These are phyloP conservation scores for Amanita polypyramis DNA, from an alignment of 768 basidiomycete genomes.

Conservation along the genomic window DNA sequence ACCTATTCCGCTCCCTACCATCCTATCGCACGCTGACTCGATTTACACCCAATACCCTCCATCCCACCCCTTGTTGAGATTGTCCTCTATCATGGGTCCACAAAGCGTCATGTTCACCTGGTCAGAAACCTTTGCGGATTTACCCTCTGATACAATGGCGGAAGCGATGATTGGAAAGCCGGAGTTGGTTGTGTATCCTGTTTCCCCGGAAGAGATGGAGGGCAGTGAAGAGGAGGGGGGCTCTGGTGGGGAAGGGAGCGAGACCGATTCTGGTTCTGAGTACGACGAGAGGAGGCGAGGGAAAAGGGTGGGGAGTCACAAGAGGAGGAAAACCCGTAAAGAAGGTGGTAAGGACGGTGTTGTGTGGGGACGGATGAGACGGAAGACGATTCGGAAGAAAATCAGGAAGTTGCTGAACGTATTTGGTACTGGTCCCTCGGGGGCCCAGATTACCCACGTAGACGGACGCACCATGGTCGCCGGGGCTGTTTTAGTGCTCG, in stretches of 20 bases:
- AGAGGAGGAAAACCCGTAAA: not conserved
- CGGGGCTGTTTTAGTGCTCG: constrained; percentile 59
- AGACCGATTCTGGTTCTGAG: not conserved
- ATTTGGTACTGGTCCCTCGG: not conserved
- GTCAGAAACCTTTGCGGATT: constrained; percentile 35
- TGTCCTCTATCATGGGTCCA: constrained; percentile 63
- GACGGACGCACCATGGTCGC: constrained; percentile 41
- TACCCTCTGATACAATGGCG: constrained; percentile 44
- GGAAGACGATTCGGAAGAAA: constrained; percentile 8
- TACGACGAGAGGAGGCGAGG: not conserved
- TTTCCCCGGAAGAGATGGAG: constrained; percentile 23
- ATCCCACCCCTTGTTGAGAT: constrained; percentile 37
- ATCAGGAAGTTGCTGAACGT: not conserved
- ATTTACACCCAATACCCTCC: constrained; percentile 54
- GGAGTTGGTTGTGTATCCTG: constrained; percentile 47
- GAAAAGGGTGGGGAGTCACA: constrained; percentile 10
- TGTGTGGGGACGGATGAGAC: constrained; percentile 13
- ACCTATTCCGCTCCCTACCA: constrained; percentile 31
- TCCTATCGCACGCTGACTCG: constrained; percentile 48
- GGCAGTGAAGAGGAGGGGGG: constrained; percentile 15
- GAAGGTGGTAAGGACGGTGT: constrained; percentile 2
- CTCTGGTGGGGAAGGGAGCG: constrained; percentile 8
- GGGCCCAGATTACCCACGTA: constrained; percentile 11
- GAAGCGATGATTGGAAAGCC: constrained; percentile 49
- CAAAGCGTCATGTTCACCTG: constrained; percentile 72